Conservation (phyloP, 805 yeast species). For the Wickerhamomyces mucosus region DNA sequence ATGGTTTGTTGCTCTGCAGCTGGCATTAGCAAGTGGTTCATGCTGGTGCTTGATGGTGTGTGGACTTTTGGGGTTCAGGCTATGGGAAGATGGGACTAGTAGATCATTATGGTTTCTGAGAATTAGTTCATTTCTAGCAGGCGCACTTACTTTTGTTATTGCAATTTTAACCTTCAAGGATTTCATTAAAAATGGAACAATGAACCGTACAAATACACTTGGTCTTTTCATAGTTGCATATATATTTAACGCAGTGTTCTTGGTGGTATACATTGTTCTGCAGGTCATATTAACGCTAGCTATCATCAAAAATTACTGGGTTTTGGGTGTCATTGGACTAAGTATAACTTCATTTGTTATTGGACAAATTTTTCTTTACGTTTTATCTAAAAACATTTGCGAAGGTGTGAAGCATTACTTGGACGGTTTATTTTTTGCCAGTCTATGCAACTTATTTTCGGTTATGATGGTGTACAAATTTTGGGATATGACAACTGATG, state of each 20-base stretch:
- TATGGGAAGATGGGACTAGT: conserved; percentile 91
- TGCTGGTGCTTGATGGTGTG: conserved; percentile 62
- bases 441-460: conserved; percentile 70
- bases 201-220: conserved; percentile 44
- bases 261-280: conserved; percentile 52
- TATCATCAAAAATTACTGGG: conserved; percentile 77
- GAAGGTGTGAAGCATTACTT: conserved; percentile 69
- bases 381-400: conserved; percentile 59
- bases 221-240: conserved; percentile 64
- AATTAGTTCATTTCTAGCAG: conserved; percentile 43
- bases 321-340: conserved; percentile 70
- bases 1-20: conserved; percentile 75
- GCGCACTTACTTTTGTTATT: conserved; percentile 56
- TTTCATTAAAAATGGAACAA: conserved; percentile 34
- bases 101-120: conserved; percentile 52
- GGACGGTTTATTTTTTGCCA: conserved; percentile 83
- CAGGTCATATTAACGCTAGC: conserved; percentile 60
- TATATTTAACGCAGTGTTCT: conserved; percentile 57
- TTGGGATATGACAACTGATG: conserved; percentile 94
- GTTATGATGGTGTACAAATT: conserved; percentile 93
- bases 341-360: conserved; percentile 65
- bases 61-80: conserved; percentile 76
- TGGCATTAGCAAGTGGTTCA: conserved; percentile 62
- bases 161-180: conserved; percentile 65
- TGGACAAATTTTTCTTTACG: conserved; percentile 76